Conservation (phyloP, 306 rosid genomes). For the Fragaria nilgerrensis region DNA sequence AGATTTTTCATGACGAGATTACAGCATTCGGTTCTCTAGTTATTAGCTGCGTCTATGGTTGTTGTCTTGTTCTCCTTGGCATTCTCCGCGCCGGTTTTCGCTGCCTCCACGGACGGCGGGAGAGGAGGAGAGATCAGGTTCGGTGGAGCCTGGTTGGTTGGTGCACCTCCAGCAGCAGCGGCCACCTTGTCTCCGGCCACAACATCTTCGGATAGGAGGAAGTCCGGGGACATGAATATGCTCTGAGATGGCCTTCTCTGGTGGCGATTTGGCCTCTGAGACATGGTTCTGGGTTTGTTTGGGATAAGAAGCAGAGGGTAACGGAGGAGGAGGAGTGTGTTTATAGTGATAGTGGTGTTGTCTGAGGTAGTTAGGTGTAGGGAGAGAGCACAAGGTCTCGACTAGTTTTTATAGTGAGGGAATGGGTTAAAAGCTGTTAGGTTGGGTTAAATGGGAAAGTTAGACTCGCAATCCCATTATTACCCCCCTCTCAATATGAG, state of each 20-base stretch:
- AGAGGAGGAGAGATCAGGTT: conserved; percentile 4
- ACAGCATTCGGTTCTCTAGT: conserved; percentile 3
- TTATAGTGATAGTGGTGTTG: conserved; percentile 4
- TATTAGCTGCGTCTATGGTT: not conserved
- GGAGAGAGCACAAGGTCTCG: conserved; percentile 3
- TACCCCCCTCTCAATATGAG: not conserved
- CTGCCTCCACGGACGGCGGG: conserved; percentile 5
- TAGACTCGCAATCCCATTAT: not conserved
- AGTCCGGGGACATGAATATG: conserved; percentile 26
- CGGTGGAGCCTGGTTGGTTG: conserved; percentile 5
- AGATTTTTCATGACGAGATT: not conserved
- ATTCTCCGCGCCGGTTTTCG: not conserved
- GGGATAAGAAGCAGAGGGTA: not conserved
- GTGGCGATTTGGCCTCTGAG: conserved; percentile 34
- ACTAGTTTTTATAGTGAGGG: not conserved
- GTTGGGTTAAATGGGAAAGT: not conserved
- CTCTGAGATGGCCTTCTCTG: conserved; percentile 46
- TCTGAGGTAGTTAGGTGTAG: conserved; percentile 2
- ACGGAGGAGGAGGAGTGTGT: conserved; percentile 5
- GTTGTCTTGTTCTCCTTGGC: not conserved
- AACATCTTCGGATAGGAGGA: conserved; percentile 18
- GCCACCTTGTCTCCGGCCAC: conserved; percentile 9
- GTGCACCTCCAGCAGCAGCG: conserved; percentile 2
- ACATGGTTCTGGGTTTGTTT: conserved; percentile 25
- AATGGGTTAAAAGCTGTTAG: conserved; percentile 4